Evolutionary conservation across 441 rosid genomes (phyloP).

Genomic region (Syzygium malaccense): DNA sequence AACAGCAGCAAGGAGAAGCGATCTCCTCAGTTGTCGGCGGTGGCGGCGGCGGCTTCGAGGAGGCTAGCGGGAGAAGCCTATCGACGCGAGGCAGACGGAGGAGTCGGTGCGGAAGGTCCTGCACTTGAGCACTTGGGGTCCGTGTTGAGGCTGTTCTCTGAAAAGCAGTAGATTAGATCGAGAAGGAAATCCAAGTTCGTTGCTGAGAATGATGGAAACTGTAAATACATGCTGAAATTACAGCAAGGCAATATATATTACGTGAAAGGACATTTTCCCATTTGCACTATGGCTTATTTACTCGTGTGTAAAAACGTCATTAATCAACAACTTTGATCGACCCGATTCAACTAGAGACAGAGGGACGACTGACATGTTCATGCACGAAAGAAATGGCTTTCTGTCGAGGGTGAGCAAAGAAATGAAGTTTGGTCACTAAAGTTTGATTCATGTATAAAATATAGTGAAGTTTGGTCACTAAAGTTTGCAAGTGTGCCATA

Average conservation of each 20-base stretch:
- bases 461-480: neutral
- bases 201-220: neutral
- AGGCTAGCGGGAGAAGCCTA: neutral
- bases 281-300: neutral
- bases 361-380: too few relatives aligned
- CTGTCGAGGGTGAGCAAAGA: too few relatives aligned
- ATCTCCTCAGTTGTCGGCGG: neutral
- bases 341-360: neutral
- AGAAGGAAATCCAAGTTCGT: neutral
- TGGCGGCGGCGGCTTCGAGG: neutral
- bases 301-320: neutral
- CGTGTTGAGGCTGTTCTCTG: neutral
- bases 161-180: neutral
- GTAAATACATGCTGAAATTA: neutral
- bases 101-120: conserved; percentile 4
- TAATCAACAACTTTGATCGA: too few relatives aligned
- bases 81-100: neutral
- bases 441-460: neutral
- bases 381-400: too few relatives aligned
- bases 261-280: neutral
- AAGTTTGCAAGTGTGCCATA: too few relatives aligned
- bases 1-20: neutral
- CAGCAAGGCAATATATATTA: neutral
- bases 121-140: conserved; percentile 1
- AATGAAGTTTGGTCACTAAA: too few relatives aligned